Evolutionary conservation across 2,329 filamentous ascomycete species (phyloP).

Genomic region (Calonectria ilicicola): DNA sequence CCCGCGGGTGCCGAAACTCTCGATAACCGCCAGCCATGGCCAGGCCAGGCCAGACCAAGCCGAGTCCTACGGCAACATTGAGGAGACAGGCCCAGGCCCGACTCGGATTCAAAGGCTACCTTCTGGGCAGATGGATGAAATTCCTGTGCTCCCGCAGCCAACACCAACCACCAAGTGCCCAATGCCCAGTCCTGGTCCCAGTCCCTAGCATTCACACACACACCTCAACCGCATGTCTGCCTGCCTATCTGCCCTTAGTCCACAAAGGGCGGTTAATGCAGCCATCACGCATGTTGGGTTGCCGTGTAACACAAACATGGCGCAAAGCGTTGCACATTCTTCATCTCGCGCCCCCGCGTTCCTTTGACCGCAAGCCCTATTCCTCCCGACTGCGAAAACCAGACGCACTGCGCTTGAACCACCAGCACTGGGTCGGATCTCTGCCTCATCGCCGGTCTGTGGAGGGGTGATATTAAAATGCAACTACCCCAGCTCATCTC

Average conservation of each 20-base stretch:
- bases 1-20: background rate
- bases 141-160: background rate
- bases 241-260: constrained; percentile 1
- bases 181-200: background rate
- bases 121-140: background rate
- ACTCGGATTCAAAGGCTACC: background rate
- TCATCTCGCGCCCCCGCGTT: constrained; percentile 41
- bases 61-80: background rate
- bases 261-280: constrained; percentile 26
- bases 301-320: constrained; percentile 42
- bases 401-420: constrained; percentile 30
- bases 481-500: constrained; percentile 22
- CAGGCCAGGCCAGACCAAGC: background rate
- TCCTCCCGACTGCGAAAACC: constrained; percentile 28
- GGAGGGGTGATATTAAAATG: constrained; percentile 20
- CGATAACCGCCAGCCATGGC: background rate
- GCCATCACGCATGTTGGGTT: constrained; percentile 16
- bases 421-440: constrained; percentile 29
- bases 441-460: constrained; percentile 39
- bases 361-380: constrained; percentile 30
- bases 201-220: background rate
- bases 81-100: background rate
- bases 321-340: constrained; percentile 36
- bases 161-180: background rate
- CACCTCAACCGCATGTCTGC: constrained; percentile 20